Evolutionary conservation across 345 rosid species (phyloP), one percentile per base, ranked within the genome.

Genomic region (Litchi chinensis): DNA sequence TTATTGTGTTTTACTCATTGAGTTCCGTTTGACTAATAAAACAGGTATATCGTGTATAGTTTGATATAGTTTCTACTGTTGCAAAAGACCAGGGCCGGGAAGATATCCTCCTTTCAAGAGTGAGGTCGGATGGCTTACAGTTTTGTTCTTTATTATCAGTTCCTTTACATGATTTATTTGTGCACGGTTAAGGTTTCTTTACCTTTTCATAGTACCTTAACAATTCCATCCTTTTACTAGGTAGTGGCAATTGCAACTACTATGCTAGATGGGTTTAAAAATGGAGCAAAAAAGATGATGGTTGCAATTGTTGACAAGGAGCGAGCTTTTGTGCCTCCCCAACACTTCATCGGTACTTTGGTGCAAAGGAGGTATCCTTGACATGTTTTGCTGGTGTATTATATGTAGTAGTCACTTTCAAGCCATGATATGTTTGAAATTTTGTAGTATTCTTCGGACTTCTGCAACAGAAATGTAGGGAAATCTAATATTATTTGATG

Each of bases 21-120:
- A 67, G 46, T 71, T 78, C 65, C 43, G 18, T 18, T 5, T 70
- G 18, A 18, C 32, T 12, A 26, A 57, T 44, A 50, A 70, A 70
- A 78, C 81, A 92, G 97, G 94, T 92, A 39, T 93, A 92, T 75
- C 87, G 90, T 54, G 92, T 92, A 22, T 85, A 88, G 80, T 82
- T 90, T 72, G 95, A 91, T 84, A 89, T 91, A 67, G 95, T 93
- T 73, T 90, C 92, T 77, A 76, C 97, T 64, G 69, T 95, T 62
- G 95, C 93, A 26, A 93, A 87, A 86, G 87, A 41, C 91, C 93
- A 37, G 97, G 95, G 77, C 90, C 91, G 77, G 97, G 93, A 81
- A 90, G 95, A 85, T 93, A 93, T 70, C 95, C 95, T 81, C 91
- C 97, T 48, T 91, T 93, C 73, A 91, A 93, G 88, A 86, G 93